Conservation (phyloP, 768 basidiomycete genomes). For the Lactarius quietus region DNA sequence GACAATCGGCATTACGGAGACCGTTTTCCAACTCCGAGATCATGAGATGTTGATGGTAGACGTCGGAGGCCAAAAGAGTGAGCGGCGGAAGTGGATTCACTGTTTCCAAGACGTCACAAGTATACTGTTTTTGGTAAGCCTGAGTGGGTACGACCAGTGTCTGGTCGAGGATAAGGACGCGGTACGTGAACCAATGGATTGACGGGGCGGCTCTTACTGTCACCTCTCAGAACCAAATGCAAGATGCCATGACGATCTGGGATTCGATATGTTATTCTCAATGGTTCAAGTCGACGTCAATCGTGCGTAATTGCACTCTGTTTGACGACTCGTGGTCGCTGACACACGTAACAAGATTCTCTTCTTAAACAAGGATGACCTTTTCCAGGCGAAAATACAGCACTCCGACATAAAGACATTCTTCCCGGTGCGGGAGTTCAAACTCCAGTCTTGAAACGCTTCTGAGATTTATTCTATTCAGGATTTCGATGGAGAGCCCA, state of each 20-base stretch:
- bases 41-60: constrained; percentile 93
- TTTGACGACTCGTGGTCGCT: background rate
- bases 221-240: constrained; percentile 85
- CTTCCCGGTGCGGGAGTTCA: constrained; percentile 59
- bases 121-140: constrained; percentile 85
- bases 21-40: constrained; percentile 71
- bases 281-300: constrained; percentile 93
- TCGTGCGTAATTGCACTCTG: constrained; percentile 44
- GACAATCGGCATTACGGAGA: constrained; percentile 90
- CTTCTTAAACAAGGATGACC: constrained; percentile 93
- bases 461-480: constrained; percentile 30
- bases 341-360: constrained; percentile 53
- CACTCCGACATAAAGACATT: constrained; percentile 83
- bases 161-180: constrained; percentile 90
- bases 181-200: constrained; percentile 44
- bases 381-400: constrained; percentile 81
- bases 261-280: constrained; percentile 97
- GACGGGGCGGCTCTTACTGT: constrained; percentile 1
- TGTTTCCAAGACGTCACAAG: constrained; percentile 94
- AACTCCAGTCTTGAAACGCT: constrained; percentile 25
- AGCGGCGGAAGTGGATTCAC: constrained; percentile 91
- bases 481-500: constrained; percentile 82
- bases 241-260: constrained; percentile 98
- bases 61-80: constrained; percentile 91
- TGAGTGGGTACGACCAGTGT: constrained; percentile 94